Base-by-base conservation (phyloP, 1,284 basidiomycete genomes). In the Pseudozyma tsukubaensis region DNA sequence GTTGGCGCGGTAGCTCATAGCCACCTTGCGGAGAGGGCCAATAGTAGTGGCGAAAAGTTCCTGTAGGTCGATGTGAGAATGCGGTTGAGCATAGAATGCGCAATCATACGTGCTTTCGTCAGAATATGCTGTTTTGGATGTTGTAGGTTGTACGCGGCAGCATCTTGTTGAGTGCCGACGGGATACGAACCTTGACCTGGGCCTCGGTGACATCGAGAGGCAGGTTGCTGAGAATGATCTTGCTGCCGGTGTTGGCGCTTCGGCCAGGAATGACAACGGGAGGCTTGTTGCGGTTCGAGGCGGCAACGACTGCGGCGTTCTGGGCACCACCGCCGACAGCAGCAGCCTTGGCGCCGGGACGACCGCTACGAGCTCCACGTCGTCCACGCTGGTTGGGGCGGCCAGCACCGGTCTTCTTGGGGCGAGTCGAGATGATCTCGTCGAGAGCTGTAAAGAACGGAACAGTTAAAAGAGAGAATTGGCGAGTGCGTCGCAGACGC, bases 151-250 rank as follows among this genome's bases (percentile, higher is more conserved):
- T 3, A 29, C 6, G 24, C 24, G 24, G 24, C 24, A 29, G 24
- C 24, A 29, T 29, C 24, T 29, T 29, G 24, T 29, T 29, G 24
- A 29, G 24, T 29, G 13, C 35, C 35, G 35, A 35, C 32, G 13
- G 47, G 32, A 24, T 42, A 70, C 72, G 50, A 88, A 76, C 80
- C 97, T 92, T 94, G 85, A 99, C 90, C 86, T 97, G 94, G 21
- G 88, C 87, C 85, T 99, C 96, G 77, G 93, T 95, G 52, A 99
- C 96, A 84, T 99, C 96, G n/a, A 86, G 84, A 34, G 96, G 96
- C 60, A 99, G 90, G 85, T 97, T 97, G 79, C 93, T 94, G 69
- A 99, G 93, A 80, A 98, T 94, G 80, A 98, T 96, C 88, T 98
- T 98, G 86, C 92, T 81, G 43, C 80, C 80, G 29, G 61, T 58